Base-by-base conservation (phyloP, 2,329 filamentous ascomycete genomes). In the Zymoseptoria pseudotritici region DNA sequence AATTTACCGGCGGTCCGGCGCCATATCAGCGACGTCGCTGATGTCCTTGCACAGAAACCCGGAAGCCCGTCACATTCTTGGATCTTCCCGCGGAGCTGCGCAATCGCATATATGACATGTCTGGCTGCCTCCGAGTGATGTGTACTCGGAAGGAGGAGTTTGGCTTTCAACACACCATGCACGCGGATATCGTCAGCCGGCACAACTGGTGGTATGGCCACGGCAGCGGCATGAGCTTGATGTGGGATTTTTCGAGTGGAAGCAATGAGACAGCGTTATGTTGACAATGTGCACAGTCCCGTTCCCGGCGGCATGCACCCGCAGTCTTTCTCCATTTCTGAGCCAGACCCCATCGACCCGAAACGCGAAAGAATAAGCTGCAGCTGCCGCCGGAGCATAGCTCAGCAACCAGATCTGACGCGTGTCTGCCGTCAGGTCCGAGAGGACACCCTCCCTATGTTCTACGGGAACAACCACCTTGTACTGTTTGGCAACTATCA, bases 391-490 rank as follows among this genome's bases (percentile, higher is more conserved):
- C 36, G 36, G 36, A 46, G 54, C n/a, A 21, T 54, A 54, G 57
- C 60, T 51, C 57, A 62, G 21, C 61, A 58, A 42, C 59, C 59
- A 11, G 55, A 60, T 36, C 55, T 61, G 6, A 61, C 61, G 9
- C 53, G 56, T 49, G 59, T 60, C 13, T 61, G 50, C 50, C 57
- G 55, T 13, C 53, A 56, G 17, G 56, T 63, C 31, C 61, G 61
- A 13, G 53, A 49, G 8, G 61, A 63, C 3, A 61, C 61, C 8
- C 10, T 63, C 4, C 59, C 59, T 7, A 58, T 63, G 31, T 63
- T 61, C 26, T 63, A 61, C 51, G 61, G 61, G 1, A 58, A 24
- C 21, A 63, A 63, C n/a, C 58, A 53, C 7, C 61, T 63, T 46
- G 53, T 60, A 46, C 36, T 17, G 5, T 13, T 46, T 13, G 36